phyloP scores from a whole-genome alignment of 1,284 basidiomycete species.

The Boletus semigastroideus region DNA sequence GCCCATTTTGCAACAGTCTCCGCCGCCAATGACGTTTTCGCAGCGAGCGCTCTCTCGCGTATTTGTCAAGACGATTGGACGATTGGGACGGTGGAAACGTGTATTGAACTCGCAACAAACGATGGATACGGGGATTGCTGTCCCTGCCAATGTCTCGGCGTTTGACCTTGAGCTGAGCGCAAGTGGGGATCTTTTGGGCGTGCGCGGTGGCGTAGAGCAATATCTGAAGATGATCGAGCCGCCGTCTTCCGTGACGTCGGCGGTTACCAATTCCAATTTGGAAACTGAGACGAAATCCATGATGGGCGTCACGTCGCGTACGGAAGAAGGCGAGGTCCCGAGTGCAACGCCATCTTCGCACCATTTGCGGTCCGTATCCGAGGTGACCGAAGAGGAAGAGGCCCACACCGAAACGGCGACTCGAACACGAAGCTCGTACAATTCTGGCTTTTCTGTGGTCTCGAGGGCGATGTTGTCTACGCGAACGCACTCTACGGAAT shows the following conservation, averaged over 20 bases:
- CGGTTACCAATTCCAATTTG: background rate
- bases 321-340: slow-evolving; percentile 10
- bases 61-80: slow-evolving; percentile 78
- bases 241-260: slow-evolving; percentile 16
- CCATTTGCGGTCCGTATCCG: slow-evolving; percentile 32
- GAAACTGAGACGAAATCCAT: slow-evolving; percentile 8
- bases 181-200: slow-evolving; percentile 55
- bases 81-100: slow-evolving; percentile 78
- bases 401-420: slow-evolving; percentile 16
- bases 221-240: slow-evolving; percentile 62
- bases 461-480: slow-evolving; percentile 23
- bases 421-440: slow-evolving; percentile 17
- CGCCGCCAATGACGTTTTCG: slow-evolving; percentile 51
- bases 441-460: slow-evolving; percentile 22
- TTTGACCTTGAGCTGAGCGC: slow-evolving; percentile 66
- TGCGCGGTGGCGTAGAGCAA: slow-evolving; percentile 63
- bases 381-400: slow-evolving; percentile 35
- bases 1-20: slow-evolving; percentile 37
- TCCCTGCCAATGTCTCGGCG: slow-evolving; percentile 57
- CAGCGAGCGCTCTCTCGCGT: slow-evolving; percentile 70
- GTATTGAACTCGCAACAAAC: slow-evolving; percentile 61
- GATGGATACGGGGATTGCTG: slow-evolving; percentile 40
- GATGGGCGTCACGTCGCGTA: background rate
- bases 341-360: slow-evolving; percentile 9
- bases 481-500: slow-evolving; percentile 50